A percentile compares a stretch with the other conserved stretches of the same genome.
These are phyloP conservation scores for Capronia epimyces DNA, from an alignment of 2,329 filamentous ascomycete genomes.

Conservation along the genomic window DNA sequence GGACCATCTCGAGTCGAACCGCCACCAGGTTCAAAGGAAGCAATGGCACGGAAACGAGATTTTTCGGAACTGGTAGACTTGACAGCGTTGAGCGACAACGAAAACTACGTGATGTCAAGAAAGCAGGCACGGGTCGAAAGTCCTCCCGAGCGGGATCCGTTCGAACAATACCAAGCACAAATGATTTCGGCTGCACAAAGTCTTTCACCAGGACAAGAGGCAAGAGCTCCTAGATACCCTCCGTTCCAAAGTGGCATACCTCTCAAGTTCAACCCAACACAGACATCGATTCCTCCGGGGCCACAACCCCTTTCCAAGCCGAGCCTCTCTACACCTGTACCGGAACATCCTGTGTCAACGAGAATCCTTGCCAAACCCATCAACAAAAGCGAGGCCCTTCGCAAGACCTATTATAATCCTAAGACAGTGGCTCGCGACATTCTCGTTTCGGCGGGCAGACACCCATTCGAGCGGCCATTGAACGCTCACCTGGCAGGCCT, in stretches of 20 bases:
- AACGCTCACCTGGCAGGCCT: constrained; percentile 55
- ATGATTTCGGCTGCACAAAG: constrained; percentile 1
- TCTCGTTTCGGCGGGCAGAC: constrained; percentile 56
- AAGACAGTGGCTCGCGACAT: constrained; percentile 60
- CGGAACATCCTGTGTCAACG: background rate
- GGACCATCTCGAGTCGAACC: constrained; percentile 19
- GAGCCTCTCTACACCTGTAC: background rate
- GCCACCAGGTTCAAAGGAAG: constrained; percentile 44
- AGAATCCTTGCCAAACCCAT: constrained; percentile 42
- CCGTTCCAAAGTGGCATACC: background rate
- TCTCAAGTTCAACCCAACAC: constrained; percentile 3
- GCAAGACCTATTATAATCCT: constrained; percentile 53
- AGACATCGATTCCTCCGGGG: background rate
- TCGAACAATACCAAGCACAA: constrained; percentile 12
- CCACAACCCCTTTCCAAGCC: background rate
- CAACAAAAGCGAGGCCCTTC: constrained; percentile 34
- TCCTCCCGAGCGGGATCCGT: constrained; percentile 14
- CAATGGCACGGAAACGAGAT: constrained; percentile 51
- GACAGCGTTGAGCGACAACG: constrained; percentile 46
- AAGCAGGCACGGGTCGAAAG: constrained; percentile 25
- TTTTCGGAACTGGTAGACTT: constrained; percentile 53
- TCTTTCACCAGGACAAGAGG: background rate
- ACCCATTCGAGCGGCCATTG: constrained; percentile 54
- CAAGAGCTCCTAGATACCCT: background rate
- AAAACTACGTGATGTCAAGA: constrained; percentile 34